Conservation (phyloP, 148 eudicot genomes). For the Oxyria digyna region DNA sequence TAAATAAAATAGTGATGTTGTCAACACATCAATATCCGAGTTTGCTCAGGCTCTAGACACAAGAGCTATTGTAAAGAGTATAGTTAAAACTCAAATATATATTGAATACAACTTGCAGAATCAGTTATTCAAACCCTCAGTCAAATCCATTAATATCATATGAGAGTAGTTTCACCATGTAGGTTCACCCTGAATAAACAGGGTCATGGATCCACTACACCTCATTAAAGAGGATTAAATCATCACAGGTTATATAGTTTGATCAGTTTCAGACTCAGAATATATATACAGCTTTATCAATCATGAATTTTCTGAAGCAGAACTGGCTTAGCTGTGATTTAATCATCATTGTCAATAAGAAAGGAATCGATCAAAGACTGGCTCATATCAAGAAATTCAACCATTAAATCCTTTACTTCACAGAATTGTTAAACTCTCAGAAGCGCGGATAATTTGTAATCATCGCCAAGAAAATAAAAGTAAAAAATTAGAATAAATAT, state of each 20-base stretch:
- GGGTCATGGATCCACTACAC: slow-evolving; percentile 41
- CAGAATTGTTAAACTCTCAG: slow-evolving; percentile 35
- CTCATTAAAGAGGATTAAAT: slow-evolving; percentile 37
- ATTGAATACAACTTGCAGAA: too few species aligned
- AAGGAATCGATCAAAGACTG: slow-evolving; percentile 5
- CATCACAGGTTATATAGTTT: too few species aligned
- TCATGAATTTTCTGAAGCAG: slow-evolving; percentile 92
- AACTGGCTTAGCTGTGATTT: slow-evolving; percentile 72
- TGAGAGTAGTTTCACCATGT: slow-evolving; percentile 37
- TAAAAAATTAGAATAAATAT: too few species aligned
- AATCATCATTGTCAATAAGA: slow-evolving; percentile 27
- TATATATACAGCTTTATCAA: slow-evolving; percentile 56
- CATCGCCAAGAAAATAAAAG: too few species aligned
- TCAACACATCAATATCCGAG: too few species aligned
- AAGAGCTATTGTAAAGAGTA: too few species aligned
- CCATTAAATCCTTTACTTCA: slow-evolving; percentile 49
- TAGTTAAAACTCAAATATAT: too few species aligned
- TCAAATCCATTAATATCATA: slow-evolving; percentile 30
- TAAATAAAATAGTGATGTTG: too few species aligned
- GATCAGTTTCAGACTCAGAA: too few species aligned
- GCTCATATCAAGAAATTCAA: slow-evolving; percentile 93
- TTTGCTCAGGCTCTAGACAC: too few species aligned
- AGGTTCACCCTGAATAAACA: slow-evolving; percentile 50
- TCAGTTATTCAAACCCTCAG: slow-evolving; percentile 19
- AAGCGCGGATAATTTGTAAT: slow-evolving; percentile 84